Conservation (phyloP, 495 filamentous ascomycete genomes). For the Thermothielavioides terrestris region DNA sequence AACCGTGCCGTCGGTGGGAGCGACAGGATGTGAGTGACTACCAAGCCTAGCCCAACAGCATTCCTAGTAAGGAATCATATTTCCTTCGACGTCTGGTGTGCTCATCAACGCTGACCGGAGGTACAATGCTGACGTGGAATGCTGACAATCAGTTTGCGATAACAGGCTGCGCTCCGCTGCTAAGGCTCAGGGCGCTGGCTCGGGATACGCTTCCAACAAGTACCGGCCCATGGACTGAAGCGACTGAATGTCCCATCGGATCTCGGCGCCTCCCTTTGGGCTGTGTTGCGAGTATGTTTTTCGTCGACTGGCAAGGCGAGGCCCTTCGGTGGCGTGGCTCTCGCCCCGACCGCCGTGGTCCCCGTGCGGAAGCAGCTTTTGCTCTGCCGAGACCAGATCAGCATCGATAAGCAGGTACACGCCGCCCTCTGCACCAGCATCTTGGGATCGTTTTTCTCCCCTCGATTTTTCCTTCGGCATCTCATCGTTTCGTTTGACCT, state of each 20-base stretch:
- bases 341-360: slow-evolving; percentile 4
- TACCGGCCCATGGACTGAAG: slow-evolving; percentile 63
- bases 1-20: slow-evolving; percentile 83
- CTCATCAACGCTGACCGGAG: slow-evolving; percentile 71
- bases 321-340: not conserved
- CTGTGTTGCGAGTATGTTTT: slow-evolving; percentile 23
- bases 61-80: slow-evolving; percentile 90
- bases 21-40: slow-evolving; percentile 98
- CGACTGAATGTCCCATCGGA: slow-evolving; percentile 12
- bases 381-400: slow-evolving; percentile 14
- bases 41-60: slow-evolving; percentile 50
- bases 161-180: slow-evolving; percentile 93
- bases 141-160: slow-evolving; percentile 80
- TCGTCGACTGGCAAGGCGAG: slow-evolving; percentile 18
- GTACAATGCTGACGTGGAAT: slow-evolving; percentile 60
- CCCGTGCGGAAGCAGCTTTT: not conserved
- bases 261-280: slow-evolving; percentile 19
- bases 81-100: slow-evolving; percentile 79
- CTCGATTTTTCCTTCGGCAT: no score
- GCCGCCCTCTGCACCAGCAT: slow-evolving; percentile 18
- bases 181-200: slow-evolving; percentile 68
- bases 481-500: slow-evolving; percentile 12
- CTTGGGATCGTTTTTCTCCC: slow-evolving; percentile 26
- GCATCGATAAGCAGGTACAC: slow-evolving; percentile 24
- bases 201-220: slow-evolving; percentile 50